Conservation (phyloP, 768 basidiomycete genomes). For the Pleurotus ostreatus region DNA sequence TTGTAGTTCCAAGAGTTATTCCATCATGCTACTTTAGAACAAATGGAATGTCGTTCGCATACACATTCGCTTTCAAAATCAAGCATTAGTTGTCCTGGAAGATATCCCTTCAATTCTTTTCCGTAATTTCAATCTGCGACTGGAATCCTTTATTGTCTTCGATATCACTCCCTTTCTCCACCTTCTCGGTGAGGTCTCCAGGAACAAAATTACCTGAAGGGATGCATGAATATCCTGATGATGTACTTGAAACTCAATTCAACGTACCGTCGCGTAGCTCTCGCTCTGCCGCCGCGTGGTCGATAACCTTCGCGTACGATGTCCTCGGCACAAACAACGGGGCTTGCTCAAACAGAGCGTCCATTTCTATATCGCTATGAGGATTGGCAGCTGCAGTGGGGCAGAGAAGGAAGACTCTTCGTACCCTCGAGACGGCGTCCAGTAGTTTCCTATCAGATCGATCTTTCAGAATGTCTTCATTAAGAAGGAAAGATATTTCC, state of each 20-base stretch:
- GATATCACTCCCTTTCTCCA: conserved; percentile 1
- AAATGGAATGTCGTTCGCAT: no score
- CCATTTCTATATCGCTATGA: conserved; percentile 31
- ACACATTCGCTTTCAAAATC: no score
- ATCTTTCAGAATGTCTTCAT: not conserved
- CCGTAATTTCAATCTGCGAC: not conserved
- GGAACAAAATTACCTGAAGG: conserved; percentile 23
- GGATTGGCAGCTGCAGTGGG: not conserved
- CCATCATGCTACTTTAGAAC: no score
- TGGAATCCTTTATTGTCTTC: conserved; percentile 10
- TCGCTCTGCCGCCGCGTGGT: conserved; percentile 30
- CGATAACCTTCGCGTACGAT: conserved; percentile 29
- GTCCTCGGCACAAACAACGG: conserved; percentile 35
- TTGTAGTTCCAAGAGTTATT: no score
- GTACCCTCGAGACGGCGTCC: conserved; percentile 39
- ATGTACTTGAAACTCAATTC: conserved; percentile 18
- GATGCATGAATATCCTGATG: conserved; percentile 12
- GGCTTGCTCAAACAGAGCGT: conserved; percentile 33
- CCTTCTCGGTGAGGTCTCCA: conserved; percentile 23
- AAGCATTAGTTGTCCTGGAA: no score
- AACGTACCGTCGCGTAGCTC: conserved; percentile 33
- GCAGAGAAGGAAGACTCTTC: not conserved
- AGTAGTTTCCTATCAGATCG: conserved; percentile 32
- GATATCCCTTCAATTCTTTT: not conserved
- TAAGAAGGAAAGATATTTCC: conserved; percentile 2